phyloP scores from a whole-genome alignment of 73 alveolate species.

The Paramecium primaurelia region DNA sequence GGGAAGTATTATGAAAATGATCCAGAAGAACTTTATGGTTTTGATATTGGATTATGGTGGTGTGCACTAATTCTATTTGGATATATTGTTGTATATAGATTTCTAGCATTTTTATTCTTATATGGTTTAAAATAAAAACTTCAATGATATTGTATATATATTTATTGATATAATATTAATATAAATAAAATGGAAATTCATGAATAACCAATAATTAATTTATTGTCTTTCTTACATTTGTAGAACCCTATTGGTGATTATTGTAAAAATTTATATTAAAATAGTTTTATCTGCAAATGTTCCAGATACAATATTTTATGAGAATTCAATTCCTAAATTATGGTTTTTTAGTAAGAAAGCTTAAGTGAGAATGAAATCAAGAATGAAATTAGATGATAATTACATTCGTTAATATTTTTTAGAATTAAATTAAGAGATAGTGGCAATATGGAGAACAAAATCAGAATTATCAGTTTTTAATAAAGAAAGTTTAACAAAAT shows the following conservation, averaged over 20 bases:
- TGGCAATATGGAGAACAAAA: neutral
- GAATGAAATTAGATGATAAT: neutral
- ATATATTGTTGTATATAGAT: neutral
- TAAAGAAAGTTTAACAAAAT: neutral
- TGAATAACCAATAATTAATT: neutral
- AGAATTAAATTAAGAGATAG: neutral
- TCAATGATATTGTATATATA: neutral
- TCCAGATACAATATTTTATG: conserved; percentile 21
- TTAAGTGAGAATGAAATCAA: conserved; percentile 19
- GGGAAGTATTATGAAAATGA: neutral
- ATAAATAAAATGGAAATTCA: neutral
- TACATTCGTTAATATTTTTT: neutral
- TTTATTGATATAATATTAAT: no score
- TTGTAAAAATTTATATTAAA: neutral
- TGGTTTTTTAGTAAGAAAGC: conserved; percentile 21
- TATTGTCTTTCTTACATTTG: neutral
- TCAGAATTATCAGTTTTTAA: neutral
- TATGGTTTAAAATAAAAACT: neutral
- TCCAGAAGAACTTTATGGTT: neutral
- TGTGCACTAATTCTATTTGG: neutral
- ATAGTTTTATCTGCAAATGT: neutral
- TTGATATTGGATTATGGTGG: neutral
- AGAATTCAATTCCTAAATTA: neutral
- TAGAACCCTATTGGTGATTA: neutral
- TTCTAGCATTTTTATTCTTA: neutral